phyloP scores from a whole-genome alignment of 2,329 filamentous ascomycete species.

The Cryphonectria radicalis region DNA sequence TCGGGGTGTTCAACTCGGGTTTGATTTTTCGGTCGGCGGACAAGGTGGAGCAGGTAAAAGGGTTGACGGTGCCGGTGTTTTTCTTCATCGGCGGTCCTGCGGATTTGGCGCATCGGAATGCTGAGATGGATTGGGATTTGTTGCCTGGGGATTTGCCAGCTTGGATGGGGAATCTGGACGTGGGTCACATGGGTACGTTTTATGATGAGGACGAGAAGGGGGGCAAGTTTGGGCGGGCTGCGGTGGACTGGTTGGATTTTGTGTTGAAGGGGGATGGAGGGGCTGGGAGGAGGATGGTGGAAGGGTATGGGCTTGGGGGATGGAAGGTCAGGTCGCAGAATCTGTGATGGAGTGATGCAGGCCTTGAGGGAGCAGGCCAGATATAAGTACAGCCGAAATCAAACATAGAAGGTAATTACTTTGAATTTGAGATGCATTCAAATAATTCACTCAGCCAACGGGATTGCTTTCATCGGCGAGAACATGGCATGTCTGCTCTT shows the following conservation, averaged over 20 bases:
- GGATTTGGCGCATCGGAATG: constrained; percentile 11
- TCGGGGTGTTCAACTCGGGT: constrained; percentile 11
- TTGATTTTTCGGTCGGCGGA: constrained; percentile 4
- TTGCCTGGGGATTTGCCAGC: constrained; percentile 3
- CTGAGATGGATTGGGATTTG: constrained; percentile 14
- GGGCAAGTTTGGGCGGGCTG: constrained; percentile 10
- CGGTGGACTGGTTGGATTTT: constrained; percentile 12
- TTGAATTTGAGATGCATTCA: no score
- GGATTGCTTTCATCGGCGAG: no score
- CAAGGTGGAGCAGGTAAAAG: constrained; percentile 3
- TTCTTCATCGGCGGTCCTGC: constrained; percentile 8
- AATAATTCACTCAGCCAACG: no score
- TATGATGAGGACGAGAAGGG: constrained; percentile 10
- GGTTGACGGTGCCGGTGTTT: constrained; percentile 1
- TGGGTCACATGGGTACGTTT: constrained; percentile 9
- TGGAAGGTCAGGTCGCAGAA: constrained; percentile 13
- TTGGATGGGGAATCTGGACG: constrained; percentile 14
- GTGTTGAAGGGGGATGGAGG: constrained; percentile 12
- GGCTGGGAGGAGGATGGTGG: constrained; percentile 11
- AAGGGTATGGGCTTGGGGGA: constrained; percentile 3
- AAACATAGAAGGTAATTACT: no score
- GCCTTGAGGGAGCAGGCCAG: no score
- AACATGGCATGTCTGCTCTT: no score
- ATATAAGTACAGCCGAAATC: no score
- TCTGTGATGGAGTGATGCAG: not conserved